Evolutionary conservation across 2,329 filamentous ascomycete species (phyloP).

Genomic region (Pseudohalonectria lignicola): DNA sequence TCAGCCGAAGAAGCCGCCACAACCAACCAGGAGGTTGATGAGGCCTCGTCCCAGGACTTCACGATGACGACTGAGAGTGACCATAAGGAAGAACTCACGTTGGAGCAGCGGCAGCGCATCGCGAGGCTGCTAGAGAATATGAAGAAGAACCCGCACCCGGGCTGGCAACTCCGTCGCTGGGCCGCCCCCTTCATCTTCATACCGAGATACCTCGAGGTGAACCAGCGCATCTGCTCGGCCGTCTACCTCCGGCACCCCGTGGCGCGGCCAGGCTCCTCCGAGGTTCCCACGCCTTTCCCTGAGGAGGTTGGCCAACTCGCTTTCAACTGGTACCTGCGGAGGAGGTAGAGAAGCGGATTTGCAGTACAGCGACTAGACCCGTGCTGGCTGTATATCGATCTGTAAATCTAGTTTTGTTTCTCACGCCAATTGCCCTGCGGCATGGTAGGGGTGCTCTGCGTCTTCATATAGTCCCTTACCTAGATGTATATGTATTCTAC

Average conservation of each 20-base stretch:
- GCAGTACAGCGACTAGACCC: no score
- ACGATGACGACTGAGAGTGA: no score
- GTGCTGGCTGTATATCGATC: no score
- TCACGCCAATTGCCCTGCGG: no score
- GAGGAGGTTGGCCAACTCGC: conserved; percentile 64
- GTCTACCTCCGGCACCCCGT: conserved; percentile 94
- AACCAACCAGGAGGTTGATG: conserved; percentile 3
- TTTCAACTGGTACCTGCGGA: conserved; percentile 87
- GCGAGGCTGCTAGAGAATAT: conserved; percentile 34
- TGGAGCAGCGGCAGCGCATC: conserved; percentile 42
- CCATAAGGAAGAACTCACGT: conserved; percentile 32
- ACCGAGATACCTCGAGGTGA: conserved; percentile 90
- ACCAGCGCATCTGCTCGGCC: conserved; percentile 91
- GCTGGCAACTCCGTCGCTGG: conserved; percentile 77
- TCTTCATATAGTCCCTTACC: no score
- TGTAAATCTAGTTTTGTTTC: no score
- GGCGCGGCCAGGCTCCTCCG: conserved; percentile 66
- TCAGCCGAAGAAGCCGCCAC: conserved; percentile 18
- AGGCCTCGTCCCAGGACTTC: not conserved
- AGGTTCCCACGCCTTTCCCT: conserved; percentile 75
- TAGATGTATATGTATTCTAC: no score
- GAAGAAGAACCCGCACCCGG: conserved; percentile 55
- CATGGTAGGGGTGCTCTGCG: no score
- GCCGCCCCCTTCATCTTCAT: conserved; percentile 94
- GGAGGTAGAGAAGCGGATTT: no score